Evolutionary conservation across 345 rosid species (phyloP).

Genomic region (Bretschneidera sinensis): DNA sequence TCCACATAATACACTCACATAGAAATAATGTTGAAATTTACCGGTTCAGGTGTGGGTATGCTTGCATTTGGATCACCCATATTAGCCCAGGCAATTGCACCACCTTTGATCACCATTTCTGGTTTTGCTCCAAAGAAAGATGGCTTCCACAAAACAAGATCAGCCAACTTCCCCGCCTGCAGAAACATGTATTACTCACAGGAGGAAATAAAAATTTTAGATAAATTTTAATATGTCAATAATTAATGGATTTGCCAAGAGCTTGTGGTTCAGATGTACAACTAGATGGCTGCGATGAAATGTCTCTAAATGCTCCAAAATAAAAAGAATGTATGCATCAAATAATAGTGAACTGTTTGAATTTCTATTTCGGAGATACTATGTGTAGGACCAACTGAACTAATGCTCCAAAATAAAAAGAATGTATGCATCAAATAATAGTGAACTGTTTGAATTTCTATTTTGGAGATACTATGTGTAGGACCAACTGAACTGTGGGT

Average conservation of each 20-base stretch:
- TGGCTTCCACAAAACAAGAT: conserved; percentile 91
- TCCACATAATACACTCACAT: not conserved
- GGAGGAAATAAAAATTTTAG: conserved; percentile 1
- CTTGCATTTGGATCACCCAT: conserved; percentile 99
- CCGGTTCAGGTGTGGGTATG: conserved; percentile 98
- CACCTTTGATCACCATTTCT: conserved; percentile 92
- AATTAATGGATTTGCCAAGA: not conserved
- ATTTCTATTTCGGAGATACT: not conserved
- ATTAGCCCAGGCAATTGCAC: conserved; percentile 84
- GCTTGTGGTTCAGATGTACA: no score
- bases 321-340: not conserved
- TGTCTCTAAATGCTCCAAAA: not conserved
- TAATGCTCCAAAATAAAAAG: no score
- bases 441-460: not conserved
- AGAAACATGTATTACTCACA: conserved; percentile 15
- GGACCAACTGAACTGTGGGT: not conserved
- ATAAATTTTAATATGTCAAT: not conserved
- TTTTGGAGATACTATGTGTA: not conserved
- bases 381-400: not conserved
- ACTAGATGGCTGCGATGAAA: not conserved
- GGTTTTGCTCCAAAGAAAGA: conserved; percentile 98
- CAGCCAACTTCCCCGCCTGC: conserved; percentile 87
- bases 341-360: not conserved
- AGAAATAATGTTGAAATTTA: conserved; percentile 16
- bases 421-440: not conserved